Evolutionary conservation across 177 flowering plant genomes (phyloP).

Genomic region (Vitis hybrid): DNA sequence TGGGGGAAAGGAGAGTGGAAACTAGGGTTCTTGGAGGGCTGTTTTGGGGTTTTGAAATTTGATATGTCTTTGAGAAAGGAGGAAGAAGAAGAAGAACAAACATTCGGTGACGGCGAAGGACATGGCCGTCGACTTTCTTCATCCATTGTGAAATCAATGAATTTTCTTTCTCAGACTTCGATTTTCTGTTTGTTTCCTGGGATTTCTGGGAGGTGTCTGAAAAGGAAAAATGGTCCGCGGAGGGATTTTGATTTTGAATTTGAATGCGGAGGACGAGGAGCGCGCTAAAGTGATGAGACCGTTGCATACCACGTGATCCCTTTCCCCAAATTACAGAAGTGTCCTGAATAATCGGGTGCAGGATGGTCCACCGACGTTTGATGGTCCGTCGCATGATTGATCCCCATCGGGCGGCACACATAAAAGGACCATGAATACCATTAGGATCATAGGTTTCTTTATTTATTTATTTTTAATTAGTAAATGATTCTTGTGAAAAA

Average conservation of each 20-base stretch:
- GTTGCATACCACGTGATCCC: no score
- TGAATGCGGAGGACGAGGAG: no score
- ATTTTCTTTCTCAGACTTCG: background rate
- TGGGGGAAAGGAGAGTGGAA: conserved; percentile 39
- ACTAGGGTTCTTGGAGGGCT: conserved; percentile 19
- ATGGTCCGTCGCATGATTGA: no score
- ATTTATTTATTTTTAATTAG: no score
- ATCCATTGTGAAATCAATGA: background rate
- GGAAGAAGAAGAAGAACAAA: conserved; percentile 21
- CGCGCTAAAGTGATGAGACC: no score
- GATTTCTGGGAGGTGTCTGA: background rate
- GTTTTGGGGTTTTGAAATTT: conserved; percentile 84
- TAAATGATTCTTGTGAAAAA: no score
- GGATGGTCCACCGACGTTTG: no score
- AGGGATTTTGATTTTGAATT: background rate
- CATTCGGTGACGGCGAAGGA: conserved; percentile 35
- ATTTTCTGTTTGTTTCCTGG: background rate
- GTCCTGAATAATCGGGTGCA: no score
- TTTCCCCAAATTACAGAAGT: no score
- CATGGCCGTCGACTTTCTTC: conserved; percentile 3
- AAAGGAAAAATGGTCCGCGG: background rate
- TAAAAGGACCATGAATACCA: background rate
- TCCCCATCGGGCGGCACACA: background rate
- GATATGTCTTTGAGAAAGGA: conserved; percentile 69
- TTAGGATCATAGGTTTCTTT: no score